phyloP scores from a whole-genome alignment of 768 basidiomycete species.

The Trametes cinnabarina region DNA sequence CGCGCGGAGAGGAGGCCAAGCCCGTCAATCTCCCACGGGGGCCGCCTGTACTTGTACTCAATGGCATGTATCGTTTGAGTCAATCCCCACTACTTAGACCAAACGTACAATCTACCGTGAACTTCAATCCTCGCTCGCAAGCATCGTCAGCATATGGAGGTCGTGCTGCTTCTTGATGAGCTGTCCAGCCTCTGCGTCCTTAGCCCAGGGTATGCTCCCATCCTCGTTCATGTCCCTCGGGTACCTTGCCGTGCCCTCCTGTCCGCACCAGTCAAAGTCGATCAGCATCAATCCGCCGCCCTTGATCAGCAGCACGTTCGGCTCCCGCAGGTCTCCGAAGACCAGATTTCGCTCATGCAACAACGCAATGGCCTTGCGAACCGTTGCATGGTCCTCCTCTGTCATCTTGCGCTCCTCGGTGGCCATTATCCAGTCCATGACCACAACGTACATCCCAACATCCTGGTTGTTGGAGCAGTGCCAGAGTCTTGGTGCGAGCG shows the following conservation, averaged over 20 bases:
- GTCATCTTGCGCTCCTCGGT: not conserved
- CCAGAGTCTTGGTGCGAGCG: slow-evolving; percentile 12
- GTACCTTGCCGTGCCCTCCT: slow-evolving; percentile 17
- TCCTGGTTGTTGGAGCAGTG: not conserved
- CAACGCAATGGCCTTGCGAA: slow-evolving; percentile 8
- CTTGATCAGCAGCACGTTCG: slow-evolving; percentile 25
- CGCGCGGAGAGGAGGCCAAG: too few species aligned
- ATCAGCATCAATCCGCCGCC: slow-evolving; percentile 19
- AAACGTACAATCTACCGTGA: too few species aligned
- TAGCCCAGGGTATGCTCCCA: not conserved
- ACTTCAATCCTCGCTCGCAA: not conserved
- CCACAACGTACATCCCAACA: slow-evolving; percentile 14
- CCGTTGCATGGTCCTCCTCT: not conserved
- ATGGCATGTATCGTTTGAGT: too few species aligned
- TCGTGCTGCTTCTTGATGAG: not conserved
- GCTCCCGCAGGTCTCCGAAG: slow-evolving; percentile 32
- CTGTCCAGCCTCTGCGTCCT: not conserved
- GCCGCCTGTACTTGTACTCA: too few species aligned
- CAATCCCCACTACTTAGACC: too few species aligned
- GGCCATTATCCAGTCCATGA: slow-evolving; percentile 16
- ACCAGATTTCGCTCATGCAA: slow-evolving; percentile 25
- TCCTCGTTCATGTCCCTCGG: slow-evolving; percentile 13
- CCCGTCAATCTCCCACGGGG: too few species aligned
- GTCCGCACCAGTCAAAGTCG: slow-evolving; percentile 29
- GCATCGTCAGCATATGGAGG: not conserved